Evolutionary conservation across 345 rosid genomes (phyloP).

Genomic region (Rhizophora apiculata): DNA sequence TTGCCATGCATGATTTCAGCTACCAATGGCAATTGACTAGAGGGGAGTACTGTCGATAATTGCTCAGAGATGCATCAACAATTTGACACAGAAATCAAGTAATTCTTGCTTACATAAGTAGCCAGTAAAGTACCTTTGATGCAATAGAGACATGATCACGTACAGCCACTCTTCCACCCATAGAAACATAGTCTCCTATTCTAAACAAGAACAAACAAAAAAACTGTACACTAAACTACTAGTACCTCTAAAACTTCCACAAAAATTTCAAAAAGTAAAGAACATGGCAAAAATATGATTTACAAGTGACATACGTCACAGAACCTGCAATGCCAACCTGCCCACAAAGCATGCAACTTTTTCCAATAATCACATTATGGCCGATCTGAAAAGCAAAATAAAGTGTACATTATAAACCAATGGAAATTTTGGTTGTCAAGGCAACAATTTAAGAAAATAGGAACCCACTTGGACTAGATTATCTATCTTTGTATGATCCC

Average conservation of each 20-base stretch:
- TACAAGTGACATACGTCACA: slow-evolving; percentile 49
- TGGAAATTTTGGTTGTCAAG: not conserved
- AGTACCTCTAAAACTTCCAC: slow-evolving; percentile 8
- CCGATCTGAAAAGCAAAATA: slow-evolving; percentile 50
- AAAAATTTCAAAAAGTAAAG: slow-evolving; percentile 3
- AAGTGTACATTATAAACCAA: slow-evolving; percentile 5
- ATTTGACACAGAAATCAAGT: no score
- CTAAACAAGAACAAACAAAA: slow-evolving; percentile 29
- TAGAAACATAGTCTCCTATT: slow-evolving; percentile 62
- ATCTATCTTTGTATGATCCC: slow-evolving; percentile 77
- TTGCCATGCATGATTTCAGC: no score
- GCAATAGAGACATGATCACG: slow-evolving; percentile 62
- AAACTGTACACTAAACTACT: not conserved
- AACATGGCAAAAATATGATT: not conserved
- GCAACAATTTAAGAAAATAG: slow-evolving; percentile 8
- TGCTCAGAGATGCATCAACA: no score
- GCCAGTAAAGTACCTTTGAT: slow-evolving; percentile 52
- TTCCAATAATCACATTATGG: slow-evolving; percentile 74
- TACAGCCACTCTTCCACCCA: slow-evolving; percentile 72
- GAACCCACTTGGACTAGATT: slow-evolving; percentile 72
- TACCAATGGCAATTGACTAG: no score
- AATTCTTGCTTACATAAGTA: not conserved
- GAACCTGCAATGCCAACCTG: slow-evolving; percentile 92
- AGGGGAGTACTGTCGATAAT: no score
- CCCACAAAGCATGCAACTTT: slow-evolving; percentile 76